Conservation (phyloP, 805 yeast species). For the Clavispora vitiphila region DNA sequence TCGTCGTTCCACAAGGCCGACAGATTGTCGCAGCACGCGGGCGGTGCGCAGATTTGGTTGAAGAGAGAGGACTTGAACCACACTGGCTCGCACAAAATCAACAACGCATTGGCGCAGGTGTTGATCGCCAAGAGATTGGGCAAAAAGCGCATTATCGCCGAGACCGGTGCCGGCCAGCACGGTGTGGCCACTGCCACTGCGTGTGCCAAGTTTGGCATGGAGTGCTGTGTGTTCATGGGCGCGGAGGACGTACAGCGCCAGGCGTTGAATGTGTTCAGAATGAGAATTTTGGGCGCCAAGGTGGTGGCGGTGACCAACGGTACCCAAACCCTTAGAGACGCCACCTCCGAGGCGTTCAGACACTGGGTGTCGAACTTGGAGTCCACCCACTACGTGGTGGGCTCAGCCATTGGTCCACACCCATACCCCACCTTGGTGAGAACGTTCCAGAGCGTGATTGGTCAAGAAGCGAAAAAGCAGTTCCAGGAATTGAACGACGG, state of each 20-base stretch:
- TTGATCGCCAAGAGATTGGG: slow-evolving; percentile 76
- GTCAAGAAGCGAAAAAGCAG: slow-evolving; percentile 90
- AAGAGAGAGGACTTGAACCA: slow-evolving; percentile 95
- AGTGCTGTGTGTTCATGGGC: slow-evolving; percentile 96
- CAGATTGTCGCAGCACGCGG: slow-evolving; percentile 81
- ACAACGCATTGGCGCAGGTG: slow-evolving; percentile 80
- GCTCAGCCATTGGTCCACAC: slow-evolving; percentile 98
- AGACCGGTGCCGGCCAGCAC: slow-evolving; percentile 92
- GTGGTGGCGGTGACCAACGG: slow-evolving; percentile 93
- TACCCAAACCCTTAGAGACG: slow-evolving; percentile 94
- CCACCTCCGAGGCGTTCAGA: slow-evolving; percentile 95
- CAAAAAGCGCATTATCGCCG: slow-evolving; percentile 73
- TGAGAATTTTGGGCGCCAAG: slow-evolving; percentile 93
- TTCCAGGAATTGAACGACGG: slow-evolving; percentile 75
- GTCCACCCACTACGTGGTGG: slow-evolving; percentile 91
- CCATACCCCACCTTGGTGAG: slow-evolving; percentile 98
- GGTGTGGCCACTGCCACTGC: slow-evolving; percentile 94
- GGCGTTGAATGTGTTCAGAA: slow-evolving; percentile 95
- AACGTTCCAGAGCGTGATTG: slow-evolving; percentile 97
- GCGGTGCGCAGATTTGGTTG: slow-evolving; percentile 92
- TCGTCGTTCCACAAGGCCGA: slow-evolving; percentile 89
- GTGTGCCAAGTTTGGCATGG: slow-evolving; percentile 86
- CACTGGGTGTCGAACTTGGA: slow-evolving; percentile 87
- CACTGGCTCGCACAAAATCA: slow-evolving; percentile 84
- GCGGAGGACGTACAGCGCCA: slow-evolving; percentile 99